Conservation (phyloP, 2,329 filamentous ascomycete genomes). For the Colletotrichum australisinense region DNA sequence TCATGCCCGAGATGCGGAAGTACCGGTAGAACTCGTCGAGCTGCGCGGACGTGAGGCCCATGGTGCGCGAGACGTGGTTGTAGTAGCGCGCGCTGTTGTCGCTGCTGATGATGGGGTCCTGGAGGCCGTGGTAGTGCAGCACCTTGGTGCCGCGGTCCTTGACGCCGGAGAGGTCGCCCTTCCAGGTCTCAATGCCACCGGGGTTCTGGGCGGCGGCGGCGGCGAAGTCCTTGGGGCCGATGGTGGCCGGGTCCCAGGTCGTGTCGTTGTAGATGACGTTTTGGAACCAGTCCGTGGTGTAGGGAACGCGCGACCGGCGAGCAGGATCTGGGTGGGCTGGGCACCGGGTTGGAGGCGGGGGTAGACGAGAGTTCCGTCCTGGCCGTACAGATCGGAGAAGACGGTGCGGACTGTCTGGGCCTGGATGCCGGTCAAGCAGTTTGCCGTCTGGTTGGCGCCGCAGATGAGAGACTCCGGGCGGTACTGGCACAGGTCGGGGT, state of each 20-base stretch:
- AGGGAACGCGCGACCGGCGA: conserved; percentile 47
- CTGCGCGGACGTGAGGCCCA: conserved; percentile 47
- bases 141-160: conserved; percentile 55
- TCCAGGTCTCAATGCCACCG: conserved; percentile 51
- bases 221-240: conserved; percentile 51
- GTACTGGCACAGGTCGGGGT: conserved; percentile 44
- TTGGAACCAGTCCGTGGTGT: conserved; percentile 46
- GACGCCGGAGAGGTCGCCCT: conserved; percentile 53
- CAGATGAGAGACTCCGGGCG: conserved; percentile 56
- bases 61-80: conserved; percentile 56
- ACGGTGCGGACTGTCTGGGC: conserved; percentile 48
- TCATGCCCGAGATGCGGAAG: conserved; percentile 47
- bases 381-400: conserved; percentile 43
- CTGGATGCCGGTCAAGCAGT: conserved; percentile 43
- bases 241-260: conserved; percentile 46
- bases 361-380: conserved; percentile 51
- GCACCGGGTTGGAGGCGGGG: conserved; percentile 61
- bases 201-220: conserved; percentile 47
- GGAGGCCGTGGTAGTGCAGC: conserved; percentile 58
- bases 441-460: conserved; percentile 10
- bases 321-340: conserved; percentile 56
- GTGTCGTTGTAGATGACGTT: conserved; percentile 55
- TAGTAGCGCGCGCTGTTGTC: conserved; percentile 62
- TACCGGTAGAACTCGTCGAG: conserved; percentile 50
- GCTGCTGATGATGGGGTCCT: conserved; percentile 54